Evolutionary conservation across 2,329 filamentous ascomycete species (phyloP).

Genomic region (Zymoseptoria passerinii): DNA sequence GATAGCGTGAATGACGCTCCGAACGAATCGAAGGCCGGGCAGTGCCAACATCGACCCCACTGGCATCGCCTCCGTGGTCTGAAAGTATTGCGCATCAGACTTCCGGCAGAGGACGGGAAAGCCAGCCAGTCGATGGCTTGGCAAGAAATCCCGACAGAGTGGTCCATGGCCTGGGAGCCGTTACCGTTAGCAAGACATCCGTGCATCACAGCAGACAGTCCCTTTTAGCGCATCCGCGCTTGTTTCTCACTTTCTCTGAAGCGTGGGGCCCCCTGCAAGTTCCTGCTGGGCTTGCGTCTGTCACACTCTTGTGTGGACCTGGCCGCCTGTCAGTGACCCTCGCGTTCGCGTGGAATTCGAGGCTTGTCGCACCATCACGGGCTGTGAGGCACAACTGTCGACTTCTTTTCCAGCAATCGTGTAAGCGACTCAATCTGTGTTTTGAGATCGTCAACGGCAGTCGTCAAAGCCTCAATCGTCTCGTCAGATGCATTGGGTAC

Average conservation of each 20-base stretch:
- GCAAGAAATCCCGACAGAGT: background rate
- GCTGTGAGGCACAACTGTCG: background rate
- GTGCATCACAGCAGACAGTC: no score
- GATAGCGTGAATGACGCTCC: background rate
- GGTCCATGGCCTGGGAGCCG: background rate
- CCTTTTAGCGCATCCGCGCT: background rate
- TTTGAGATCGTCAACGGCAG: conserved; percentile 17
- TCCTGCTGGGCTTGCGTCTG: background rate
- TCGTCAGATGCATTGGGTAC: conserved; percentile 7
- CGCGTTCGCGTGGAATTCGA: background rate
- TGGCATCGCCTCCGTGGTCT: background rate
- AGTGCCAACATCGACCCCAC: background rate
- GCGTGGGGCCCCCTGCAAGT: background rate
- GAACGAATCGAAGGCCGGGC: background rate
- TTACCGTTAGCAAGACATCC: no score
- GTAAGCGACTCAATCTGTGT: conserved; percentile 16
- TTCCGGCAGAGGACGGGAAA: background rate
- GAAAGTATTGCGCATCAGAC: background rate
- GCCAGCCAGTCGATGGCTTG: background rate
- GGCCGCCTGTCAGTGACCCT: background rate
- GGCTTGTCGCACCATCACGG: conserved; percentile 1
- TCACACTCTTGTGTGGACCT: background rate
- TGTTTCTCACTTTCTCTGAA: no score
- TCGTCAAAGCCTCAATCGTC: conserved; percentile 13
- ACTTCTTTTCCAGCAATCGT: conserved; percentile 10